A percentile compares a stretch with the other conserved stretches of the same genome.
phyloP scores from a whole-genome alignment of 2,329 filamentous ascomycete genomes.

The Anthostomella pinea region DNA sequence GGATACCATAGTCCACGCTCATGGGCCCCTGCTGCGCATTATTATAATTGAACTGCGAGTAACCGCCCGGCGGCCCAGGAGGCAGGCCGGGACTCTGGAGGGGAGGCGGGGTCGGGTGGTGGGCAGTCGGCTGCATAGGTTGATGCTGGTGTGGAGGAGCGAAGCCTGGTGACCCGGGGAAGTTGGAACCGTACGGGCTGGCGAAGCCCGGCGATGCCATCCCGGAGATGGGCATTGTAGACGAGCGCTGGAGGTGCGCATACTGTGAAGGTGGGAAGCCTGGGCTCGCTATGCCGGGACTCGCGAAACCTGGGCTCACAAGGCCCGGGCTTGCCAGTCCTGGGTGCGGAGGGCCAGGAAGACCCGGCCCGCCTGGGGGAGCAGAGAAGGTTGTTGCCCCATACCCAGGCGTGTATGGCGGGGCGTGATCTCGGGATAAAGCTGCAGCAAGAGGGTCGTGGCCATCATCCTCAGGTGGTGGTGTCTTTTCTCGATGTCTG shows the following conservation, averaged over 20 bases:
- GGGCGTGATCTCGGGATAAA: constrained; percentile 54
- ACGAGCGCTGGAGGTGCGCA: constrained; percentile 43
- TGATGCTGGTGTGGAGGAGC: constrained; percentile 28
- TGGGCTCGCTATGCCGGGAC: constrained; percentile 41
- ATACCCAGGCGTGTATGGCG: constrained; percentile 49
- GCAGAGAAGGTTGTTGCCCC: constrained; percentile 40
- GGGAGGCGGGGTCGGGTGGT: constrained; percentile 31
- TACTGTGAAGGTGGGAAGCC: constrained; percentile 43
- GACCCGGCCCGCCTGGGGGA: constrained; percentile 38
- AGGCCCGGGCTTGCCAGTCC: constrained; percentile 17
- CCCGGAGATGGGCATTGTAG: constrained; percentile 46
- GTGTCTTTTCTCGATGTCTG: constrained; percentile 74
- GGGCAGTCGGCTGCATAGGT: constrained; percentile 21
- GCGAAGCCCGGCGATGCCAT: constrained; percentile 39
- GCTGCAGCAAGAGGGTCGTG: constrained; percentile 57
- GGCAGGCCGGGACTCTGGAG: constrained; percentile 37
- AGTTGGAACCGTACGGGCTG: constrained; percentile 45
- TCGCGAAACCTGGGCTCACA: constrained; percentile 31
- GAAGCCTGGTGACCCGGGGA: constrained; percentile 44
- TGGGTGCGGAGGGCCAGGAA: constrained; percentile 37
- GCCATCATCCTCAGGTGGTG: constrained; percentile 64
- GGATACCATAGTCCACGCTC: constrained; percentile 53
- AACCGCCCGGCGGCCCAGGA: constrained; percentile 51
- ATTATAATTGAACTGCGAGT: constrained; percentile 50
- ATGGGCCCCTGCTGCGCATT: constrained; percentile 10